These are phyloP conservation scores for Verbascum thapsus DNA, from an alignment of 257 asterid species.

Conservation along the genomic window DNA sequence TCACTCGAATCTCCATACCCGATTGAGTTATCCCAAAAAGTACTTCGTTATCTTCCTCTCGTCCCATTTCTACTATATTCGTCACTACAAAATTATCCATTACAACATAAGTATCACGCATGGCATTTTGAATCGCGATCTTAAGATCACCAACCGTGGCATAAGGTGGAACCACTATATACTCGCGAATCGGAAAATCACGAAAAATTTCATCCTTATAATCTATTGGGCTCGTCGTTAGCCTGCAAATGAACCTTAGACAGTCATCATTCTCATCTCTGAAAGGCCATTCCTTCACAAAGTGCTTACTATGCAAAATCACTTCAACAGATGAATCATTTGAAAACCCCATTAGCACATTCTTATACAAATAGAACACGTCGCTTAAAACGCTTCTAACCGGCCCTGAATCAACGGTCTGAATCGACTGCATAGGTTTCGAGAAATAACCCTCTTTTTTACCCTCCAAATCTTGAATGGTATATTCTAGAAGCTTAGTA, in stretches of 20 bases:
- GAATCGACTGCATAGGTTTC: constrained; percentile 25
- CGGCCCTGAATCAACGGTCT: constrained; percentile 19
- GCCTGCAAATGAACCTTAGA: constrained; percentile 62
- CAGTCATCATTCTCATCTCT: constrained; percentile 68
- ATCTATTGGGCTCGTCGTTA: constrained; percentile 40
- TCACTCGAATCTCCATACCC: constrained; percentile 56
- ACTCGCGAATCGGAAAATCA: constrained; percentile 48
- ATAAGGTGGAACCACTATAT: constrained; percentile 63
- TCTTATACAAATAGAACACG: constrained; percentile 45
- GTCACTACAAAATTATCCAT: constrained; percentile 56
- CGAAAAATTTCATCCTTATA: constrained; percentile 29
- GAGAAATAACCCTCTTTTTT: constrained; percentile 26
- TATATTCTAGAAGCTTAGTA: constrained; percentile 69
- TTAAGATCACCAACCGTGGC: constrained; percentile 78
- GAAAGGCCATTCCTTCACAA: constrained; percentile 85
- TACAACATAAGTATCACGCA: constrained; percentile 76
- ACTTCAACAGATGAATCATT: constrained; percentile 49
- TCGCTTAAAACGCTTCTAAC: constrained; percentile 48
- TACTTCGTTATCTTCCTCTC: constrained; percentile 55
- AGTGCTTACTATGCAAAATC: constrained; percentile 65
- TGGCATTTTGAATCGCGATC: constrained; percentile 49
- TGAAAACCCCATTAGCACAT: constrained; percentile 47
- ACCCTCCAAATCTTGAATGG: constrained; percentile 58
- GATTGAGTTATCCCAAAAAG: constrained; percentile 73
- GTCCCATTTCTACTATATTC: constrained; percentile 53